Conservation (phyloP, 73 alveolate species). For the Breviolum minutum region DNA sequence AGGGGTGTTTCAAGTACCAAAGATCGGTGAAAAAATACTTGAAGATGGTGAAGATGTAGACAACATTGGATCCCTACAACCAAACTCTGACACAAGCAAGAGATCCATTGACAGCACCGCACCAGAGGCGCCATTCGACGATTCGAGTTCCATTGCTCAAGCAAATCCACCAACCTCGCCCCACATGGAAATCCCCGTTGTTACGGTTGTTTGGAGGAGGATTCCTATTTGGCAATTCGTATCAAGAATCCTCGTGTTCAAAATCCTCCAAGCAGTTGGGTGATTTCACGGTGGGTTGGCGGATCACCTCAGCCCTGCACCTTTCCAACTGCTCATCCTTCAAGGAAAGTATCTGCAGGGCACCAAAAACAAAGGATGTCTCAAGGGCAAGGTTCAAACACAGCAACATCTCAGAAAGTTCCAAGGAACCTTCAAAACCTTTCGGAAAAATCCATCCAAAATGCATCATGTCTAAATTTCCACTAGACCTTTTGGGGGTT, state of each 20-base stretch:
- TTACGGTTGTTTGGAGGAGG: too few relatives aligned
- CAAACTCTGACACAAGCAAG: neutral
- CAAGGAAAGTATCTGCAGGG: slow-evolving; percentile 45
- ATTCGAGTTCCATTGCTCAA: slow-evolving; percentile 89
- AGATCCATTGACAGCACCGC: neutral
- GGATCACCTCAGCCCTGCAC: neutral
- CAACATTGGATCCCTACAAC: too few relatives aligned
- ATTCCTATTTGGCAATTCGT: too few relatives aligned
- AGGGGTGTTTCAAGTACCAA: neutral
- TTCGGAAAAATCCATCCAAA: neutral
- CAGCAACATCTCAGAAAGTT: too few relatives aligned
- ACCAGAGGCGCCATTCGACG: slow-evolving; percentile 79
- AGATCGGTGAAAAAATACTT: neutral
- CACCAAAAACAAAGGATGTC: neutral
- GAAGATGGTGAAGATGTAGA: neutral
- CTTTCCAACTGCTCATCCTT: slow-evolving; percentile 39
- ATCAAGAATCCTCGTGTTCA: too few relatives aligned
- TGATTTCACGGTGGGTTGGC: too few relatives aligned
- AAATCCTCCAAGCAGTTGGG: too few relatives aligned
- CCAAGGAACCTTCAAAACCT: neutral
- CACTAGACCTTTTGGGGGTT: too few relatives aligned
- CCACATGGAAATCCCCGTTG: too few relatives aligned
- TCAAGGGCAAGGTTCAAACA: too few relatives aligned
- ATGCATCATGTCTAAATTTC: neutral
- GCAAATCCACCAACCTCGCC: slow-evolving; percentile 49